Evolutionary conservation across 345 rosid genomes (phyloP), one percentile per base, ranked within the genome.

Genomic region (Sisymbrium irio): DNA sequence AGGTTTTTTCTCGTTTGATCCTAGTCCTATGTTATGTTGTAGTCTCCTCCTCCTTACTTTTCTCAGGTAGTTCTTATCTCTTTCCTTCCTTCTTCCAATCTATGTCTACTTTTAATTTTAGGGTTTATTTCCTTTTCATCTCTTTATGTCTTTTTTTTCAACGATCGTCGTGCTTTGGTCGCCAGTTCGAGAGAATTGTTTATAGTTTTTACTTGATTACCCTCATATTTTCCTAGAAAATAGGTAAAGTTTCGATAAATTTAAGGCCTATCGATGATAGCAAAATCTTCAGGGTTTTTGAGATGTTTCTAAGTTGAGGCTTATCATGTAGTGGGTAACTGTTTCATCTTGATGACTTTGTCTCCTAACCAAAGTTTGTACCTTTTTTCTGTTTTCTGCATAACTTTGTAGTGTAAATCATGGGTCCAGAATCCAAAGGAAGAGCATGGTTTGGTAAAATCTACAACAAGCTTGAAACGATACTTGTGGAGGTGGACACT

Each of bases 371-470:
- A 62, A 62, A 63, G 39, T 63, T 17, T 63, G 54, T 44, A 28
- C 40, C 2, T 50, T 0, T 40, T 61, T 14, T 61, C 28, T 22
- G 39, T n/a, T 12, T 40, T 3, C 56, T 44, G 65, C 58, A 55
- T 44, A 73, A 7, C 11, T 41, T 1, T 67, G 12, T 56, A 73
- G 79, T 10, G 69, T 76, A 62, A 69, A 1, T 10, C 0, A 89
- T 89, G 97, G 92, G 84, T 72, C 50, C 78, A 22, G 85, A 83
- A 41, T 68, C 53, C 15, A 86, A 80, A 73, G 83, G 82, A 72
- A 80, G 71, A 55, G 60, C 83, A 32, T 92, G 90, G 96, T 83
- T 86, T 65, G 88, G 92, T 35, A 81, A 84, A 71, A 72, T 92
- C 49, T 86, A 66, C 73, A 87, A 84, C 81, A 92, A 85, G 79